Percentiles rank a stretch among this genome's conserved stretches.
These are phyloP conservation scores for Alternaria triticimaculans DNA, from an alignment of 2,329 filamentous ascomycete species.

Conservation along the genomic window DNA sequence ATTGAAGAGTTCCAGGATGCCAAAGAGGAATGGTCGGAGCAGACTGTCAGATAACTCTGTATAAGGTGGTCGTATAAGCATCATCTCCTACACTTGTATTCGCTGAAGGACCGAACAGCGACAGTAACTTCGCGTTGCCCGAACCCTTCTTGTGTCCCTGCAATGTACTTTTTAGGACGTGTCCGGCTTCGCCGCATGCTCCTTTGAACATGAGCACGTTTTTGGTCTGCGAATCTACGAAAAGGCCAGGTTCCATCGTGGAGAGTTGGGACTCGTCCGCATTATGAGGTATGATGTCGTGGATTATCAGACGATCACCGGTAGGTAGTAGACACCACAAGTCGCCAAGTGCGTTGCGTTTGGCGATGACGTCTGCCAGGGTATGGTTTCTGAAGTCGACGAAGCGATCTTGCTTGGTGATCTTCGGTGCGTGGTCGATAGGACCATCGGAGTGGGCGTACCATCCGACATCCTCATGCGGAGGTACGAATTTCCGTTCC, in stretches of 20 bases:
- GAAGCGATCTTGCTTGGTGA: constrained; percentile 68
- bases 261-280: background rate
- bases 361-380: constrained; percentile 61
- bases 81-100: background rate
- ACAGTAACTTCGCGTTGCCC: constrained; percentile 8
- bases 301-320: constrained; percentile 37
- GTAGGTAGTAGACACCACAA: constrained; percentile 64
- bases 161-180: constrained; percentile 1
- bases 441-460: constrained; percentile 27
- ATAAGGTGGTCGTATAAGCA: background rate
- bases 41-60: background rate
- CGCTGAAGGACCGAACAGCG: background rate
- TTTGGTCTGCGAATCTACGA: background rate
- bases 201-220: background rate
- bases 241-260: constrained; percentile 11
- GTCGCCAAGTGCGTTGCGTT: constrained; percentile 67
- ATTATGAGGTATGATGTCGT: constrained; percentile 14
- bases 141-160: constrained; percentile 5
- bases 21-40: background rate
- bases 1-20: constrained; percentile 2
- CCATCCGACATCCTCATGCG: constrained; percentile 53
- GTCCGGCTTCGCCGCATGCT: constrained; percentile 3
- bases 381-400: constrained; percentile 66
- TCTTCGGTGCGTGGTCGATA: constrained; percentile 71
- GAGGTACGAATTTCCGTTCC: constrained; percentile 69